A percentile compares a stretch with the other conserved stretches of the same genome.
These are phyloP conservation scores for Diplodia intermedia DNA, from an alignment of 2,329 filamentous ascomycete genomes.

Conservation along the genomic window DNA sequence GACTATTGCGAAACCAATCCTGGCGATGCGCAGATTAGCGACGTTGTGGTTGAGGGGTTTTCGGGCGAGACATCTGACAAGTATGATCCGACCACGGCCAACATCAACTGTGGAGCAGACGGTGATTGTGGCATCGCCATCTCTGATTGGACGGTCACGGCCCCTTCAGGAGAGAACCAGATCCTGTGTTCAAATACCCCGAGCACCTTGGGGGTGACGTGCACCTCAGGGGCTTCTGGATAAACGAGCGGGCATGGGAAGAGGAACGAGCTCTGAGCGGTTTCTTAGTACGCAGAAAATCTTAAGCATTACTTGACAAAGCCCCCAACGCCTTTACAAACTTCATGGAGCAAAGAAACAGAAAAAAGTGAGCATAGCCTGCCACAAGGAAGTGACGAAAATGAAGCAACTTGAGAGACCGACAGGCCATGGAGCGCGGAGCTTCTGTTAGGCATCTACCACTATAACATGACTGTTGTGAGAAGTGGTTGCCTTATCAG, in stretches of 20 bases:
- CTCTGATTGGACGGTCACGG: constrained; percentile 25
- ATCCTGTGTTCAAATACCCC: constrained; percentile 26
- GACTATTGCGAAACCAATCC: constrained; percentile 27
- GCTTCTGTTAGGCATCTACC: background rate
- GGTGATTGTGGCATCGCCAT: constrained; percentile 26
- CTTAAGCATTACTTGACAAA: background rate
- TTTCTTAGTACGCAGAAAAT: background rate
- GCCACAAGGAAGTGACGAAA: background rate
- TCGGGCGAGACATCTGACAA: constrained; percentile 59
- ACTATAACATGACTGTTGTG: background rate
- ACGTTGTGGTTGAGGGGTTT: constrained; percentile 58
- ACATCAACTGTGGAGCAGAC: constrained; percentile 24
- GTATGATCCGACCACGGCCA: constrained; percentile 46
- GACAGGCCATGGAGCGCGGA: background rate
- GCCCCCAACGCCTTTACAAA: constrained; percentile 1
- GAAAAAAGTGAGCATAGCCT: background rate
- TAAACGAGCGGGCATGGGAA: background rate
- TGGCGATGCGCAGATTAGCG: constrained; percentile 17
- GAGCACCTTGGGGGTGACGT: constrained; percentile 22
- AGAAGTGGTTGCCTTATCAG: background rate
- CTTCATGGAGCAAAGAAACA: background rate
- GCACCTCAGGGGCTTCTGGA: constrained; percentile 25
- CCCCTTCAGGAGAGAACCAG: constrained; percentile 17
- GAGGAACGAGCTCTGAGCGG: background rate
- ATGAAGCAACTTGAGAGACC: no score